Evolutionary conservation across 148 eudicot species (phyloP), one percentile per base, ranked within the genome.

Genomic region (Silene uniflora): DNA sequence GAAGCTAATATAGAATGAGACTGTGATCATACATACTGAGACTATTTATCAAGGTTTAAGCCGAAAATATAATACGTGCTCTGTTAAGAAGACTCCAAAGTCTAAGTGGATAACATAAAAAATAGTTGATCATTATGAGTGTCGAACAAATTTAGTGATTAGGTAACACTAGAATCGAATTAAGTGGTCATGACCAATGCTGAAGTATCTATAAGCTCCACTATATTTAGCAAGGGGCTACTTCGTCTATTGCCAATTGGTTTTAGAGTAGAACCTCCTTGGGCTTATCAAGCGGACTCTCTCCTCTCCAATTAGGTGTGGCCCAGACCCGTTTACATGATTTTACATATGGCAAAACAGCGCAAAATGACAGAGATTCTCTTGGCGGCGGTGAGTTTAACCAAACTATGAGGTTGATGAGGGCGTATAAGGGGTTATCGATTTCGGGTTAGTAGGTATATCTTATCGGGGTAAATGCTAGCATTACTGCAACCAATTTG

Each of bases 1-100:
- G 44, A 83, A 72, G 79, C 89, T 88, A 86, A 83, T 80, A 87
- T 76, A 80, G 71, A 61, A 86, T 80, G 74, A 89, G 86, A 80
- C 73, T 73, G 64, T 46, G 35, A 32, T 32, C 35, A 74, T 25
- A 22, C 55, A 47, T 13, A 65, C 49, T 12, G 7, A 69, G 56
- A 78, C 11, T 24, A 65, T n/a, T n/a, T n/a, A 25, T 59, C 9
- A 67, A 65, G 58, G 23, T 56, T 46, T 18, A 63, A 35, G 59
- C 44, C 49, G 29, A 19, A 14, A 21, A 67, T n/a, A 64, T 52
- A 72, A 71, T 61, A 60, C 59, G 46, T 12, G 24, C 11, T 23
- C 22, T 13, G 44, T 35, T 9, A 59, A 35, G 66, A 62, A 14
- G 13, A 21, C 29, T 61, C 10, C 65, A 61, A 61, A 7, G 22